Percentiles rank a stretch among this genome's conserved stretches.
Evolutionary conservation across 2,329 filamentous ascomycete species (phyloP).

Genomic region (Paraconiothyrium brasiliense): DNA sequence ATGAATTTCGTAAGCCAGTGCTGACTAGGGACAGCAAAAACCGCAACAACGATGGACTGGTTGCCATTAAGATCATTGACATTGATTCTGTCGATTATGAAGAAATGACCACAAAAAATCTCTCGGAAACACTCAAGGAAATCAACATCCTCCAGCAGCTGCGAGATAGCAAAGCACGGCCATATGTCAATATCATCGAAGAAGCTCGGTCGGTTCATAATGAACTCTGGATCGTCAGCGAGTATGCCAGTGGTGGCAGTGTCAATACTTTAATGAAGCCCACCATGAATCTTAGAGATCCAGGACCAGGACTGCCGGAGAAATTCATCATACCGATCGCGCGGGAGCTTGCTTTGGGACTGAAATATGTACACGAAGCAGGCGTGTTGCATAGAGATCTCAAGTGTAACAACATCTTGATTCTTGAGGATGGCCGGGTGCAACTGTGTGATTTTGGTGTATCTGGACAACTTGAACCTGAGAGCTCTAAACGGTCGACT

Average conservation of each 20-base stretch:
- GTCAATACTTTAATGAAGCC: constrained; percentile 71
- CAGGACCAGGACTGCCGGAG: constrained; percentile 60
- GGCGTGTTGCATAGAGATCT: constrained; percentile 73
- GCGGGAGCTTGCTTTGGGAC: constrained; percentile 68
- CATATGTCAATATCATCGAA: constrained; percentile 85
- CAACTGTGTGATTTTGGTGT: constrained; percentile 89
- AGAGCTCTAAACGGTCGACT: constrained; percentile 79
- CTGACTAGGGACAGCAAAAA: constrained; percentile 47
- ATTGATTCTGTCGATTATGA: constrained; percentile 77
- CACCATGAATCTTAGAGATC: constrained; percentile 32
- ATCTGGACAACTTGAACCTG: constrained; percentile 78
- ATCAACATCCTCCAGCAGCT: constrained; percentile 75
- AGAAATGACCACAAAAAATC: constrained; percentile 51
- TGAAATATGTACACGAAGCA: constrained; percentile 71
- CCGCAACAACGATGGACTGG: constrained; percentile 59
- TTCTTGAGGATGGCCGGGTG: constrained; percentile 78
- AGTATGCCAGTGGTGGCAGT: constrained; percentile 86
- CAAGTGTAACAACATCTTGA: constrained; percentile 78
- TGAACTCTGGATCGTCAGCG: constrained; percentile 87
- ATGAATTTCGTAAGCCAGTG: background rate
- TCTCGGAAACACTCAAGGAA: constrained; percentile 67
- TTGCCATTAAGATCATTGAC: constrained; percentile 84
- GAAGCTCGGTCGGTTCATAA: constrained; percentile 80
- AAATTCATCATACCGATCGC: constrained; percentile 71
- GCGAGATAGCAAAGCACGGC: constrained; percentile 76